These are phyloP conservation scores for Volvox reticuliferus DNA, from an alignment of 139 green algal genomes.

Conservation along the genomic window DNA sequence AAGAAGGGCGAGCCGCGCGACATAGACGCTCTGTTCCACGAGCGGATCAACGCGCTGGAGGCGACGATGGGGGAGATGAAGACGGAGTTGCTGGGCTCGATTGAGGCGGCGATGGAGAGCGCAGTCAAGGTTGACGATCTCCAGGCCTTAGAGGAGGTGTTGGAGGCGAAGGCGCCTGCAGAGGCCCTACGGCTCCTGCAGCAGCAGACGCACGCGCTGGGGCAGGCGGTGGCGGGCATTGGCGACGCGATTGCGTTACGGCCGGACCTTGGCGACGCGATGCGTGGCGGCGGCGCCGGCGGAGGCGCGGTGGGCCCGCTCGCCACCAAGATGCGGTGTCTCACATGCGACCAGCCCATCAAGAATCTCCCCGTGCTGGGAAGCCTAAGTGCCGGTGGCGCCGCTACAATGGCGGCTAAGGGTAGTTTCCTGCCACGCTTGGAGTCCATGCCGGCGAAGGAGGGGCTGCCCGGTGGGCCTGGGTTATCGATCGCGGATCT, in stretches of 20 bases:
- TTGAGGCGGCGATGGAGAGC: slow-evolving; percentile 43
- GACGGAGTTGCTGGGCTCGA: neutral
- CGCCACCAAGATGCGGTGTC: slow-evolving; percentile 16
- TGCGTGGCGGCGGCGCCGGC: slow-evolving; percentile 10
- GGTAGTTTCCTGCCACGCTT: slow-evolving; percentile 58
- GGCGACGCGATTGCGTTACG: slow-evolving; percentile 47
- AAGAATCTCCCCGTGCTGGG: neutral
- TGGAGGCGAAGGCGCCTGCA: slow-evolving; percentile 30
- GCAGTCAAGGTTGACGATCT: slow-evolving; percentile 53
- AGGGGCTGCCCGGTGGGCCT: slow-evolving; percentile 30
- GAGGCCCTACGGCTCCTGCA: slow-evolving; percentile 54
- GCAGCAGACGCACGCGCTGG: slow-evolving; percentile 46
- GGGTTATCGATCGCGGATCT: slow-evolving; percentile 52
- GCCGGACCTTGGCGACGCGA: slow-evolving; percentile 38
- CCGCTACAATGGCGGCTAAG: too few species aligned
- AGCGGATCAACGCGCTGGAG: slow-evolving; percentile 53
- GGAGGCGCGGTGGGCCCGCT: neutral
- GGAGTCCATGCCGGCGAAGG: slow-evolving; percentile 40
- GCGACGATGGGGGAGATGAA: slow-evolving; percentile 31
- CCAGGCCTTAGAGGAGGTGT: slow-evolving; percentile 27
- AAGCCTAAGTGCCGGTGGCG: neutral
- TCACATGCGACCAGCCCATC: slow-evolving; percentile 60
- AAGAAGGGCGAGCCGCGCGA: slow-evolving; percentile 50
- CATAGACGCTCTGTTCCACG: slow-evolving; percentile 65
- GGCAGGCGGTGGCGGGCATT: slow-evolving; percentile 45